Conservation (phyloP, 108 stramenopile genomes). For the Craspedostauros australis region DNA sequence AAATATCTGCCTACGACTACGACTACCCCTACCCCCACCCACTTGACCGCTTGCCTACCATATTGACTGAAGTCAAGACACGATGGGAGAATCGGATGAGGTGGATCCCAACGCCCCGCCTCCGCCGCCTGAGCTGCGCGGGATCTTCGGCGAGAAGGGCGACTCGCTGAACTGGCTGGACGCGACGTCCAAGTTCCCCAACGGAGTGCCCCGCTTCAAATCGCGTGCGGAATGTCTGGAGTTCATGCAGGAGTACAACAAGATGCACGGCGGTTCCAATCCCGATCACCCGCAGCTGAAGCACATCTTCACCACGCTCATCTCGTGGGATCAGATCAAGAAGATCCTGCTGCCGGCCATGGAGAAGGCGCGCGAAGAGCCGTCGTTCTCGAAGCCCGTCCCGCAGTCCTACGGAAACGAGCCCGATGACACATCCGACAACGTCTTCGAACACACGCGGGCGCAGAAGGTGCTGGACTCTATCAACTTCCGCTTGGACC, state of each 20-base stretch:
- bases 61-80: no score
- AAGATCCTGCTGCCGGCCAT: slow-evolving; percentile 63
- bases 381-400: slow-evolving; percentile 40
- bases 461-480: slow-evolving; percentile 44
- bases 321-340: slow-evolving; percentile 82
- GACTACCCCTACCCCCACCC: no score
- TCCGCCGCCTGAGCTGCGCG: slow-evolving; percentile 72
- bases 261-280: slow-evolving; percentile 69
- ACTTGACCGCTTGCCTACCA: no score
- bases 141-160: slow-evolving; percentile 75
- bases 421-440: slow-evolving; percentile 35
- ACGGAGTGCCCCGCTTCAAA: slow-evolving; percentile 81
- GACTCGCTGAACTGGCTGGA: slow-evolving; percentile 78
- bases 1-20: no score
- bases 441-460: slow-evolving; percentile 63
- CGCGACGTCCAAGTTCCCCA: slow-evolving; percentile 64
- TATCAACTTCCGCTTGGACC: slow-evolving; percentile 73
- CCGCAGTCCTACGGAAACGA: slow-evolving; percentile 47
- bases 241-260: slow-evolving; percentile 76
- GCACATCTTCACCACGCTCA: slow-evolving; percentile 85
- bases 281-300: slow-evolving; percentile 74
- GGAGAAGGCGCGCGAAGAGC: slow-evolving; percentile 70
- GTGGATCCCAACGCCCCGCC: no score
- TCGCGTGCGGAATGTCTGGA: slow-evolving; percentile 54
- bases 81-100: no score